Base-by-base conservation (phyloP, 805 yeast genomes). In the Candida insectorum region DNA sequence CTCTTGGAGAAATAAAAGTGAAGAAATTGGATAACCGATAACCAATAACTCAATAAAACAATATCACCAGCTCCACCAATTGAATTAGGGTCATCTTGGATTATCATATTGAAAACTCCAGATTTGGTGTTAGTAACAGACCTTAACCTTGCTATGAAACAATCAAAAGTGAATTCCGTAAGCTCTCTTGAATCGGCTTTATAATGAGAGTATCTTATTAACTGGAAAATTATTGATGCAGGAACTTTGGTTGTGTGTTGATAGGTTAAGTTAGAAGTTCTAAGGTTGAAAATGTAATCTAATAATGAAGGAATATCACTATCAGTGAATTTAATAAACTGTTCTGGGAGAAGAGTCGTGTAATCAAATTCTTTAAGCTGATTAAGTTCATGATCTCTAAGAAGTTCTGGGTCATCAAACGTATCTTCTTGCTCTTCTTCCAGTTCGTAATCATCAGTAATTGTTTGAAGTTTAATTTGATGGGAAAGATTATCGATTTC, bases 21-120 rank as follows among this genome's bases (percentile, higher is more conserved):
- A 31, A 91, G 60, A 44, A 85, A 79, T 39, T 85, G 84, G 28
- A 84, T 54, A 16, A 84, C 81, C 4, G 95, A 79, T 23, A 93
- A 72, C 97, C 97, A 93, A 54, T 87, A 91, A 31, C 95, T 81
- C 41, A 81, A 71, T 25, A 71, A 52, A 12, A 84, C 84, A 35
- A 83, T 79, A 50, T 84, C 91, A 20, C 80, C 82, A 21, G 69
- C 58, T 5, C 64, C 68, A 4, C 52, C 53, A 20, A 45, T 20
- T 6, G 40, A 38, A 35, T 44, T 53, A 30, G 54, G 51, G 41
- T 57, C 56, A 26, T 50, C 52, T 28, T 40, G 49, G 10, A 52
- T 41, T 4, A 64, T 65, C 62, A 65, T 60, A 26, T 70, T 63
- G 40, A 71, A 69, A 8, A 74, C 76, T 1, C 85, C 85, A 12